Conservation (phyloP, 2,329 filamentous ascomycete species). For the Aspergillus chevalieri region DNA sequence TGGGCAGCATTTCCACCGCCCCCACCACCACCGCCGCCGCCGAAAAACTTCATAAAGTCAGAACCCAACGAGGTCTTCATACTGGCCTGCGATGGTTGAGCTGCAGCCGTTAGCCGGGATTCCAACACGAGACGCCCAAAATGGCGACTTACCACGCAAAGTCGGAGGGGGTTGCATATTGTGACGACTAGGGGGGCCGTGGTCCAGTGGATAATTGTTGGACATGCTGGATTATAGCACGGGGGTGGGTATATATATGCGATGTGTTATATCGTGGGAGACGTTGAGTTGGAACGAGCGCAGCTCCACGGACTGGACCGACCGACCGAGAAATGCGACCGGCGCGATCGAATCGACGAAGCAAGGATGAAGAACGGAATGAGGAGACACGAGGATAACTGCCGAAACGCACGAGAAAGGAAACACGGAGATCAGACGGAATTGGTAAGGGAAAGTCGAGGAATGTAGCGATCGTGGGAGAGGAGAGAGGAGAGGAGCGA, state of each 20-base stretch:
- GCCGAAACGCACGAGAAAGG: not conserved
- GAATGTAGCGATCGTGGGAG: slow-evolving; percentile 4
- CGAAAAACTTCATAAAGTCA: slow-evolving; percentile 49
- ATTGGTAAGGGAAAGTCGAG: slow-evolving; percentile 6
- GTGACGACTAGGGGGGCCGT: slow-evolving; percentile 1
- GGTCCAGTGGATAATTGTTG: slow-evolving; percentile 20
- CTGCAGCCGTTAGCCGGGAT: slow-evolving; percentile 1
- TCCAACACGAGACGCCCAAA: not conserved
- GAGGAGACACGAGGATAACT: not conserved
- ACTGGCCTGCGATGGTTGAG: slow-evolving; percentile 12
- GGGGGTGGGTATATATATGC: slow-evolving; percentile 13
- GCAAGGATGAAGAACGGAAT: slow-evolving; percentile 2
- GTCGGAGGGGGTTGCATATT: too few relatives aligned
- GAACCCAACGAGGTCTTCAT: slow-evolving; percentile 14
- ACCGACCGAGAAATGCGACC: slow-evolving; percentile 12
- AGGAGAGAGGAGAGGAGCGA: not conserved
- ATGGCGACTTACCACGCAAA: slow-evolving; percentile 13
- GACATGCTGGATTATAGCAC: not conserved
- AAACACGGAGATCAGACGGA: not conserved
- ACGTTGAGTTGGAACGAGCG: too few relatives aligned
- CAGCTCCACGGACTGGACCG: not conserved
- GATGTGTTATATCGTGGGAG: not conserved
- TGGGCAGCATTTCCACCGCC: slow-evolving; percentile 28
- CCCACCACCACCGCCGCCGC: slow-evolving; percentile 32
- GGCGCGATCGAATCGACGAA: slow-evolving; percentile 5